Evolutionary conservation across 495 filamentous ascomycete species (phyloP), one percentile per base, ranked within the genome.

Genomic region (Aspergillus panamensis): DNA sequence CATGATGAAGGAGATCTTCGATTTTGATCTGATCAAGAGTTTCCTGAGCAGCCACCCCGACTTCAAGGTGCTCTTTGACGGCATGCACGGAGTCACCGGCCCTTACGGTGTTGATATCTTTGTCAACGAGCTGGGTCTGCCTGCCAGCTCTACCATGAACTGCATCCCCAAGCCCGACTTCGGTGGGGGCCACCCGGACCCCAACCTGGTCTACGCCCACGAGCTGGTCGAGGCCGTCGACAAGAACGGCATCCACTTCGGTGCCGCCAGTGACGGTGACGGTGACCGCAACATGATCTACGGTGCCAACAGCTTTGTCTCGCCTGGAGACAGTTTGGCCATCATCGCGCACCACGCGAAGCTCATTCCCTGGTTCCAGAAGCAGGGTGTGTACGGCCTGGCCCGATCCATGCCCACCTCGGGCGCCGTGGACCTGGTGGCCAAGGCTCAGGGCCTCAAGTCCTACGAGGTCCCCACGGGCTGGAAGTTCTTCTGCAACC

Each of bases 211-310:
- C n/a, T 98, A 98, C 62, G 94, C 94, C 1, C 90, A 95, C 75
- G 93, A 92, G 37, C 82, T 98, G 8, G 94, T 98, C 51, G 91
- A 94, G 67, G 90, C 84, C 44, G 94, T 98, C 17, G 88, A 98
- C 75, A 89, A 91, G 77, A 85, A 91, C 63, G 81, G 83, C 33
- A 90, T 98, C 62, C 95, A 94, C 65, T 97, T 98, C 69, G 94
- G 94, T 64, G 94, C 94, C 42, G 94, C 94, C 37, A 92, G 88
- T 65, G 94, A 98, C 63, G 94, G 94, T 61, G 94, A 98, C 65
- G 94, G 94, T 64, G 94, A 98, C 77, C 90, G 94, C 56, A 98
- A 98, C 82, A 98, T 98, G 94, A 97, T 98, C 68, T 98, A 98
- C 72, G 94, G 94, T 57, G 93, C 92, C 62, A 91, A 94, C 67